Evolutionary conservation across 805 yeast genomes (phyloP).

Genomic region (Candida cerambycidarum): DNA sequence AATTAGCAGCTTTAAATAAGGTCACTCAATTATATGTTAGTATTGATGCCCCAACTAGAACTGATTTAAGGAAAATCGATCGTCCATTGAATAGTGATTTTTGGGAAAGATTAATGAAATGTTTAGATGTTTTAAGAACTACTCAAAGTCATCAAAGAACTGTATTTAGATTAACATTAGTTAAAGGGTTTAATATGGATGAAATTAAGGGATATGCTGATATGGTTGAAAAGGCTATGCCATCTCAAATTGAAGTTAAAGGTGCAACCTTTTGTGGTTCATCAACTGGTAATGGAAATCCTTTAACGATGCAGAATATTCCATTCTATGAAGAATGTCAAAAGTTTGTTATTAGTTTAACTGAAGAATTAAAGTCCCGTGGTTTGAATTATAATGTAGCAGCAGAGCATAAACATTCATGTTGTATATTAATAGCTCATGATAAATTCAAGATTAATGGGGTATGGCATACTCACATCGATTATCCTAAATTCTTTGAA

Average conservation of each 20-base stretch:
- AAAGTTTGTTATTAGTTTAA: conserved; percentile 64
- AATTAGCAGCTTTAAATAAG: conserved; percentile 62
- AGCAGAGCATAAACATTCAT: conserved; percentile 94
- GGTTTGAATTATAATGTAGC: conserved; percentile 80
- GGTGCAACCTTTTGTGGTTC: conserved; percentile 97
- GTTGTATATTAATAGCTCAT: conserved; percentile 85
- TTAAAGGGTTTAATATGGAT: conserved; percentile 87
- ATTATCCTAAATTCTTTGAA: conserved; percentile 73
- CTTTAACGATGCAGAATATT: conserved; percentile 91
- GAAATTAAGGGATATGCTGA: conserved; percentile 83
- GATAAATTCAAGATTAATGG: conserved; percentile 65
- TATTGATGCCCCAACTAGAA: conserved; percentile 89
- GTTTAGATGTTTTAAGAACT: conserved; percentile 76
- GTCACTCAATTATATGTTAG: conserved; percentile 92
- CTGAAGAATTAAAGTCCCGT: conserved; percentile 59
- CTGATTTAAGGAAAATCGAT: conserved; percentile 77
- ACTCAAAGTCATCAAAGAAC: conserved; percentile 81
- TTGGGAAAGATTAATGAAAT: conserved; percentile 84
- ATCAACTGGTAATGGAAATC: conserved; percentile 78
- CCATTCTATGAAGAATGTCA: conserved; percentile 93
- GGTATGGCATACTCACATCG: conserved; percentile 87
- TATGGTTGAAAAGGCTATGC: conserved; percentile 75
- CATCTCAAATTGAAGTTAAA: conserved; percentile 87
- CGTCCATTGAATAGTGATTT: conserved; percentile 87
- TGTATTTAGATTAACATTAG: conserved; percentile 85